phyloP scores from a whole-genome alignment of 2,329 filamentous ascomycete genomes.

The Grosmannia huntii region DNA sequence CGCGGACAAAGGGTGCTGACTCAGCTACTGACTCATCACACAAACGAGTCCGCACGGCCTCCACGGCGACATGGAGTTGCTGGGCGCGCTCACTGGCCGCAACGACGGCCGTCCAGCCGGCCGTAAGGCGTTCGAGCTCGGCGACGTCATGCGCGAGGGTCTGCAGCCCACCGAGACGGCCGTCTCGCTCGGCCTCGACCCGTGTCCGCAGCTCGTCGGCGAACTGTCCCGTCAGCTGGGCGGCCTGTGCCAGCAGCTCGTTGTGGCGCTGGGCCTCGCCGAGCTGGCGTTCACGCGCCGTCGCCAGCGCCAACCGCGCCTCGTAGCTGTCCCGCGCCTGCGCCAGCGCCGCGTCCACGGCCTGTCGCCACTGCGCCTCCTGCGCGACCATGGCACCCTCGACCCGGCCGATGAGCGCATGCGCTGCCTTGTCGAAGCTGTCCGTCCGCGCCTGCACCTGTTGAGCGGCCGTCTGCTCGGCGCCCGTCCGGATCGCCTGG shows the following conservation, averaged over 20 bases:
- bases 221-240: slow-evolving; percentile 78
- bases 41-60: slow-evolving; percentile 77
- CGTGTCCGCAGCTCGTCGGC: slow-evolving; percentile 62
- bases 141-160: slow-evolving; percentile 66
- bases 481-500: slow-evolving; percentile 54
- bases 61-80: slow-evolving; percentile 89
- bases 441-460: slow-evolving; percentile 59
- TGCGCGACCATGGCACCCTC: slow-evolving; percentile 72
- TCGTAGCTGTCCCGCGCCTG: slow-evolving; percentile 68
- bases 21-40: slow-evolving; percentile 28
- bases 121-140: slow-evolving; percentile 77
- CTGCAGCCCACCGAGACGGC: slow-evolving; percentile 73
- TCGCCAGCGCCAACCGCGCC: slow-evolving; percentile 62
- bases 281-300: slow-evolving; percentile 67
- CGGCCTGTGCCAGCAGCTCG: slow-evolving; percentile 77
- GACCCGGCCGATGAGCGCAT: slow-evolving; percentile 77
- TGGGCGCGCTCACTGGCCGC: slow-evolving; percentile 87
- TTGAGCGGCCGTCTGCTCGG: slow-evolving; percentile 58
- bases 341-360: slow-evolving; percentile 78
- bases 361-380: slow-evolving; percentile 70
- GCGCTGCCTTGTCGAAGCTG: slow-evolving; percentile 76
- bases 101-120: slow-evolving; percentile 81
- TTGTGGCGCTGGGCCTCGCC: slow-evolving; percentile 76
- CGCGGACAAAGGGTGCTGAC: slow-evolving; percentile 67
- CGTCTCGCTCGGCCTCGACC: slow-evolving; percentile 79